Evolutionary conservation across 2,329 filamentous ascomycete genomes (phyloP), one percentile per base, ranked within the genome.

Genomic region (Aspergillus japonicus): DNA sequence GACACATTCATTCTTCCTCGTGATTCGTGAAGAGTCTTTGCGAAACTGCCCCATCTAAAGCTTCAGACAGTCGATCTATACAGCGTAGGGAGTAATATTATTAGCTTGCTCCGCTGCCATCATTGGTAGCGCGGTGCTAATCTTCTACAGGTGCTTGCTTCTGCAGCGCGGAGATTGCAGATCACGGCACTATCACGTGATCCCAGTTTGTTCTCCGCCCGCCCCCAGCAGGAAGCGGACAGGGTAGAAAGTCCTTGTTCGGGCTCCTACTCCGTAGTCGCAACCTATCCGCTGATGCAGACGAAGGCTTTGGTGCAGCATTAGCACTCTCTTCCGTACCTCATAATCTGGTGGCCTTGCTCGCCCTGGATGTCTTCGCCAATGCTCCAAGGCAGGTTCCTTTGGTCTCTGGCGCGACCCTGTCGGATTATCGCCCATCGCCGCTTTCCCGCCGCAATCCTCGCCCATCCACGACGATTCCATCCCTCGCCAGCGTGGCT

Each of bases 381-480:
- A 73, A 77, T 78, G 71, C 74, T 72, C 65, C 70, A 68, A 61
- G 67, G 64, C 64, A 67, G 72, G 66, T 70, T 75, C 62, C 68
- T 73, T 58, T 70, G 70, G 64, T 69, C 68, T 51, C 56, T 72
- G 61, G 70, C 67, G 58, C 73, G 70, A 67, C 73, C 73, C 54
- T 75, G 74, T 65, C 73, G 74, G 60, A 68, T 75, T 59, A 66
- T 76, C 62, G 73, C 73, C 56, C 73, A 67, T 62, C 74, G 74
- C 61, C 73, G 73, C 29, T 73, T 71, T 68, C 68, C 73, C 58
- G 68, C 66, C 50, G 62, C 64, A 48, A 50, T 67, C 48, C 54
- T 65, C 50, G 63, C 60, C 44, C 50, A 66, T 47, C 65, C 68
- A 49, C 74, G 74, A 51, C 68, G 62, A 24, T 75, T 77, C 54